Base-by-base conservation (phyloP, 306 rosid genomes). In the Gleditsia sinensis region DNA sequence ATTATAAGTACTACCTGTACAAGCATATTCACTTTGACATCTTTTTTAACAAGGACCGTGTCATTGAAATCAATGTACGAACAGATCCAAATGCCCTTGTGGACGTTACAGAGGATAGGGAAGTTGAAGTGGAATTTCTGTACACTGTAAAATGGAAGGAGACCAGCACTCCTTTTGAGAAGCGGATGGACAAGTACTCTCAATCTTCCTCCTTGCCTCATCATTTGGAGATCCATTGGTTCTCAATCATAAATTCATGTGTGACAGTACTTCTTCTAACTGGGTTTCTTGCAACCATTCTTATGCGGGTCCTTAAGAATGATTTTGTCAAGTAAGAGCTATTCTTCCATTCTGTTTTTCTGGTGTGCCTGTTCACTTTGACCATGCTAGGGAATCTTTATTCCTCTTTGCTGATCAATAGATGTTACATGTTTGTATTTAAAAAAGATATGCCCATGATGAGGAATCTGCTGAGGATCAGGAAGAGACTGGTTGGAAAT, bases 151-250 rank as follows among this genome's bases (percentile, higher is more conserved):
- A 82, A 57, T 88, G 93, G 93, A 86, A 80, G 77, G 90, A 88
- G 64, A 81, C 86, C 20, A 58, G 34, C 50, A 83, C 55, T 43
- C 87, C 90, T 3, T 88, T 83, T 28, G 90, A 83, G 45, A 88
- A 88, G 83, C 78, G 93, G 81, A 88, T 86, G 93, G 90, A 88
- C 28, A 86, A 86, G 81, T 86, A 88, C 62, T 88, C 93, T 9
- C 88, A 79, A 14, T 88, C 93, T 10, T 88, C 90, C 4, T 83
- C 90, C 0, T 72, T 88, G 56, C 90, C 92, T 36, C 92, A 82
- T 81, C 90, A 86, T 79, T 75, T 88, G 83, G 92, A 88, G 77
- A 85, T 85, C 80, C 90, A 86, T 59, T 88, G 93, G 93, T 88
- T 88, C 67, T 88, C 93, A 28, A 86, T 88, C 37, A 86, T 88